Conservation (phyloP, 768 basidiomycete species). For the Trametes meyenii region DNA sequence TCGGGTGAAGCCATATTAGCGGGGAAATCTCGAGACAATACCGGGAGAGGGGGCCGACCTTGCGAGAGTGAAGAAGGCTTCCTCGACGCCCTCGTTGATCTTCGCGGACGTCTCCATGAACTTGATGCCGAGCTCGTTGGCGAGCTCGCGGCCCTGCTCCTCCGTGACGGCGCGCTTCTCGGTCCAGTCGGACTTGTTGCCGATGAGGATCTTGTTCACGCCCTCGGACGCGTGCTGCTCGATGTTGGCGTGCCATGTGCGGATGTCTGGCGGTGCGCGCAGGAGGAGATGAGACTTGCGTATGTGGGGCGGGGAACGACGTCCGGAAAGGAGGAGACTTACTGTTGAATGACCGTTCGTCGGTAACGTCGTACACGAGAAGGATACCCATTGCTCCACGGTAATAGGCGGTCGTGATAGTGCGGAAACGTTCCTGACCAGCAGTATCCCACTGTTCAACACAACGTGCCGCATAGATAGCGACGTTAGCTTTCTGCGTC, state of each 20-base stretch:
- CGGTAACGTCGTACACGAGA: conserved; percentile 97
- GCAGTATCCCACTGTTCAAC: conserved; percentile 92
- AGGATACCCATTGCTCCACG: conserved; percentile 99
- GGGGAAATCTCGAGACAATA: conserved; percentile 11
- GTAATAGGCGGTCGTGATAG: conserved; percentile 99
- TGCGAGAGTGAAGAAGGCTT: conserved; percentile 96
- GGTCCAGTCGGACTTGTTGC: conserved; percentile 98
- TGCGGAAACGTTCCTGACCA: conserved; percentile 97
- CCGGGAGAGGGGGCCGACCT: conserved; percentile 56
- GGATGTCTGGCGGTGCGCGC: conserved; percentile 69
- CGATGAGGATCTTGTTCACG: conserved; percentile 98
- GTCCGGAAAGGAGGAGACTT: conserved; percentile 35
- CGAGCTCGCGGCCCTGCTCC: conserved; percentile 90
- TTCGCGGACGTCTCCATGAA: conserved; percentile 99
- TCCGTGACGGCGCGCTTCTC: conserved; percentile 93
- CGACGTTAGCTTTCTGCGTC: neutral
- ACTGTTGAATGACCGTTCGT: conserved; percentile 96
- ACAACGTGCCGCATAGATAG: neutral
- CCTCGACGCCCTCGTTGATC: conserved; percentile 96
- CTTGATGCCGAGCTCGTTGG: conserved; percentile 90
- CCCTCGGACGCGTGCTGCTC: conserved; percentile 99
- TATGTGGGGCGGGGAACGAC: neutral
- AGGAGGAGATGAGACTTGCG: conserved; percentile 12
- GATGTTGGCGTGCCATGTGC: conserved; percentile 97
- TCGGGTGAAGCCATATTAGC: neutral